Percentiles rank a stretch among this genome's conserved stretches.
Evolutionary conservation across 2,329 filamentous ascomycete species (phyloP).

Genomic region (Colletotrichum lini): DNA sequence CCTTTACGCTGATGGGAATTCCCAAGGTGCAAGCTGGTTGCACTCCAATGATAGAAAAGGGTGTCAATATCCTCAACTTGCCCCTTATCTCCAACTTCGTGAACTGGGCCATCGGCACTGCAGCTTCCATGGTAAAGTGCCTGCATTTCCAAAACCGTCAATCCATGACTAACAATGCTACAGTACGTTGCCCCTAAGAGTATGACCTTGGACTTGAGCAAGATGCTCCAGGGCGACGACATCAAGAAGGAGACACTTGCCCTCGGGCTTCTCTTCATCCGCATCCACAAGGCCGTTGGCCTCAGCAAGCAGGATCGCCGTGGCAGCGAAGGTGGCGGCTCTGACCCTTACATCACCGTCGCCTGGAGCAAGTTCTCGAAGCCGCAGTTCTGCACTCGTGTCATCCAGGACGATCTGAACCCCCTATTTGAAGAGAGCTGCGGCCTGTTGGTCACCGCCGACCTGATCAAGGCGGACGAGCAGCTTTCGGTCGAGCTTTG

Average conservation of each 20-base stretch:
- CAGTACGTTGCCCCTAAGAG: conserved; percentile 92
- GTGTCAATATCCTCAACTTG: conserved; percentile 91
- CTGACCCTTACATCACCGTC: conserved; percentile 95
- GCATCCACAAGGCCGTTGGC: conserved; percentile 88
- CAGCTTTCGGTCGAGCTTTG: conserved; percentile 94
- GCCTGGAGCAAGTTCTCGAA: conserved; percentile 97
- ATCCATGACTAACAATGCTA: neutral
- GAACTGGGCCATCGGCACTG: conserved; percentile 92
- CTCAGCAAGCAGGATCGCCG: conserved; percentile 92
- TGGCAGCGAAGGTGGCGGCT: conserved; percentile 87
- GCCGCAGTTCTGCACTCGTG: conserved; percentile 96
- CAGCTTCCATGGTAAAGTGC: conserved; percentile 75
- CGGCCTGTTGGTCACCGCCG: conserved; percentile 87
- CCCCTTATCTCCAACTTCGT: conserved; percentile 97
- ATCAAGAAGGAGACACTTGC: conserved; percentile 91
- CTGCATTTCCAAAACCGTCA: accelerated
- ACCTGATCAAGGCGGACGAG: conserved; percentile 94
- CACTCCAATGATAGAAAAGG: conserved; percentile 91
- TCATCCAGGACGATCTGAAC: conserved; percentile 95
- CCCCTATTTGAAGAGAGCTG: conserved; percentile 92
- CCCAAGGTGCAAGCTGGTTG: conserved; percentile 92
- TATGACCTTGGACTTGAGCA: conserved; percentile 91
- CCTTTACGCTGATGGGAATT: conserved; percentile 93
- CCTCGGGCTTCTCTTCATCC: conserved; percentile 90
- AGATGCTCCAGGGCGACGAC: conserved; percentile 91